Evolutionary conservation across 306 rosid genomes (phyloP).

Genomic region (Styphnolobium japonicum): DNA sequence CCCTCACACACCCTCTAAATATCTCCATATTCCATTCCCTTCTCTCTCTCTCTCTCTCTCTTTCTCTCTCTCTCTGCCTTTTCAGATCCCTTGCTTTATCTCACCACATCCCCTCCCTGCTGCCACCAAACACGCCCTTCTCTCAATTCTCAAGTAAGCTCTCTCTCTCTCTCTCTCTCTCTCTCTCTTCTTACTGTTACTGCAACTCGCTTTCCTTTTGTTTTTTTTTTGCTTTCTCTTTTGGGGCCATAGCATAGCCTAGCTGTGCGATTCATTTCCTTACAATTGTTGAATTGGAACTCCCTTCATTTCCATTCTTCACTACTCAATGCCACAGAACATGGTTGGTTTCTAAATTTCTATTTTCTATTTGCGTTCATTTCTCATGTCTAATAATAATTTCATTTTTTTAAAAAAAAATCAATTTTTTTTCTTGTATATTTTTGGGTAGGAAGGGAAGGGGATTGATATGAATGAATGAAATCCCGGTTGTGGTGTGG

Average conservation of each 20-base stretch:
- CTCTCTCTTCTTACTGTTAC: not conserved
- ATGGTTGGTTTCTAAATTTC: not conserved
- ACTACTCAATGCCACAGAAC: no score
- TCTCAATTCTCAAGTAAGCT: constrained; percentile 26
- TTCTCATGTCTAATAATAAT: not conserved
- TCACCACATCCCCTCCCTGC: not conserved
- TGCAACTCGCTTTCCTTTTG: not conserved
- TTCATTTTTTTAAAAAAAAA: not conserved
- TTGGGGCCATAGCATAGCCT: not conserved
- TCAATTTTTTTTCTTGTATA: not conserved
- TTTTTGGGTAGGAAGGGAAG: not conserved
- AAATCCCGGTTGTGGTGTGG: not conserved
- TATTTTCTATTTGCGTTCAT: not conserved
- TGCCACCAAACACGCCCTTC: not conserved
- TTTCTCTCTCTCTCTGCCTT: not conserved
- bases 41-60: not conserved
- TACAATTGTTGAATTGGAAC: not conserved
- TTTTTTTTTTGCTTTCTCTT: not conserved
- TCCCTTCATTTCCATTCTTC: not conserved
- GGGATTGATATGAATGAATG: not conserved
- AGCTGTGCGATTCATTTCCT: not conserved
- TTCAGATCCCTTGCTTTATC: constrained; percentile 29
- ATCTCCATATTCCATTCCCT: not conserved
- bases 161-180: not conserved
- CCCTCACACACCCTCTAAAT: not conserved